phyloP scores from a whole-genome alignment of 352 stramenopile species.

The Globisporangium emineosum region DNA sequence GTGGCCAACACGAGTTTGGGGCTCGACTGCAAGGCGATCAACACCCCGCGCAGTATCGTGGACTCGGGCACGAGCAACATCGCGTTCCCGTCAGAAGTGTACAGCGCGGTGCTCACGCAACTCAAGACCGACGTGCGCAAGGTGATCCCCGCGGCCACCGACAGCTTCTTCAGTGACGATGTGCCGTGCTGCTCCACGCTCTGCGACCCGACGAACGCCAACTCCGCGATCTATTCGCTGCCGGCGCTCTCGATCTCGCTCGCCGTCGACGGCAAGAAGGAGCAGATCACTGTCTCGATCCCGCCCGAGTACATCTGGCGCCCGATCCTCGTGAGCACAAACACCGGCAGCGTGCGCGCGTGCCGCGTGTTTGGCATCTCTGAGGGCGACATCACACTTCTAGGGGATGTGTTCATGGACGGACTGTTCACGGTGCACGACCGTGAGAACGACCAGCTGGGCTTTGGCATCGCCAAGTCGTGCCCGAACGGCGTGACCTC shows the following conservation, averaged over 20 bases:
- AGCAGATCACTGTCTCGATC: conserved; percentile 76
- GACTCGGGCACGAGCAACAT: conserved; percentile 82
- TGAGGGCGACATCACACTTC: conserved; percentile 66
- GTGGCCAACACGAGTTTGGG: conserved; percentile 42
- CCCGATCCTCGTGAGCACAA: conserved; percentile 54
- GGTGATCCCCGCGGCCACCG: conserved; percentile 33
- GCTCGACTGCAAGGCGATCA: conserved; percentile 61
- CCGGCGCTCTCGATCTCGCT: conserved; percentile 63
- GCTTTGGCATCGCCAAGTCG: conserved; percentile 60
- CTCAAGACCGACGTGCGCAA: conserved; percentile 53
- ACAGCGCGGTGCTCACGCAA: conserved; percentile 49
- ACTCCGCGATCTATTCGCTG: conserved; percentile 59
- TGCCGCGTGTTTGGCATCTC: conserved; percentile 84
- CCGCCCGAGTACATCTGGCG: conserved; percentile 83
- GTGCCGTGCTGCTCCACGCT: conserved; percentile 61
- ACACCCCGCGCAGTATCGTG: conserved; percentile 69
- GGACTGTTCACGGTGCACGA: conserved; percentile 82
- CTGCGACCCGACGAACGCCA: conserved; percentile 62
- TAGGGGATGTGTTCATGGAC: conserved; percentile 86
- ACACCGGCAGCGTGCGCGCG: conserved; percentile 25
- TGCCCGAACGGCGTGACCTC: conserved; percentile 73
- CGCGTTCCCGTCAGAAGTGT: conserved; percentile 67
- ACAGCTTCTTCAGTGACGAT: conserved; percentile 71
- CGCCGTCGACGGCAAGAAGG: conserved; percentile 37
- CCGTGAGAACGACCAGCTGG: conserved; percentile 47